Evolutionary conservation across 768 basidiomycete species (phyloP).

Genomic region (Flagelloscypha sp.): DNA sequence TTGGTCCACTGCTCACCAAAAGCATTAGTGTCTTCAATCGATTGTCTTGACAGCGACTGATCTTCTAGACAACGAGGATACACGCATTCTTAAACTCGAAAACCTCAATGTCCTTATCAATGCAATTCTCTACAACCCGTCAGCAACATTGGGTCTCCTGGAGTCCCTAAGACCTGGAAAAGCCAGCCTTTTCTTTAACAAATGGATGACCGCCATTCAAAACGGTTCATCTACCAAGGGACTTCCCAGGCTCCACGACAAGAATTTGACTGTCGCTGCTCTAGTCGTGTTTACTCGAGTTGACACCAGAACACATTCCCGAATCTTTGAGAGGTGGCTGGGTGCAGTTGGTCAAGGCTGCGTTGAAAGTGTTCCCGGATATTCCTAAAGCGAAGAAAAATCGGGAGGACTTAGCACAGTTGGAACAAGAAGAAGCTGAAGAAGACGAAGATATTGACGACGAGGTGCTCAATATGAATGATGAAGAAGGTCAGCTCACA

Average conservation of each 20-base stretch:
- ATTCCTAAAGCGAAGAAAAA: slow-evolving; percentile 58
- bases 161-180: slow-evolving; percentile 50
- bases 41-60: slow-evolving; percentile 58
- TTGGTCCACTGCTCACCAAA: neutral
- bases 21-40: slow-evolving; percentile 46
- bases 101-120: slow-evolving; percentile 83
- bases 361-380: slow-evolving; percentile 67
- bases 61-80: slow-evolving; percentile 53
- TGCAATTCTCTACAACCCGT: slow-evolving; percentile 75
- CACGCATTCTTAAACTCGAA: slow-evolving; percentile 58
- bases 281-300: slow-evolving; percentile 71
- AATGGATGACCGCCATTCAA: slow-evolving; percentile 75
- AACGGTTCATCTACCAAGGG: slow-evolving; percentile 31
- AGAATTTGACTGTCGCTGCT: slow-evolving; percentile 73
- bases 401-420: slow-evolving; percentile 23
- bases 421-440: slow-evolving; percentile 31
- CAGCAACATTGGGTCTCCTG: slow-evolving; percentile 68
- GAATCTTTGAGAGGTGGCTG: slow-evolving; percentile 58
- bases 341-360: slow-evolving; percentile 64
- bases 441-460: slow-evolving; percentile 45
- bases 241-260: slow-evolving; percentile 84
- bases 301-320: slow-evolving; percentile 51
- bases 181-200: slow-evolving; percentile 72
- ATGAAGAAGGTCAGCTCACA: slow-evolving; percentile 47
- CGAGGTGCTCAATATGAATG: slow-evolving; percentile 51